These are phyloP conservation scores for Epichloe gansuensis DNA, from an alignment of 2,329 filamentous ascomycete genomes.

Conservation along the genomic window DNA sequence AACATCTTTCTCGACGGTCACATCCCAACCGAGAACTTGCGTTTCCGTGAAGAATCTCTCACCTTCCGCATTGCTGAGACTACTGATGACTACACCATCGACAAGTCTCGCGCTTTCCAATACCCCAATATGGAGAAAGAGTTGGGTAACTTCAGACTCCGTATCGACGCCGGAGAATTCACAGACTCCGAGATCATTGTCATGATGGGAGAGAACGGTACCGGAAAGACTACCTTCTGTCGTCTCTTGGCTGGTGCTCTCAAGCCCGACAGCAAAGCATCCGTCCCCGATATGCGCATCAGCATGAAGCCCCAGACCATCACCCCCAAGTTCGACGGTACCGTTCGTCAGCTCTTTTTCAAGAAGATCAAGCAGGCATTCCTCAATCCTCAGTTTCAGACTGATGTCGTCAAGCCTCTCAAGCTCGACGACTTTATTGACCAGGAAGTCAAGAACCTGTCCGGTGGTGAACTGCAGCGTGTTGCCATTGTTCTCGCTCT, in stretches of 20 bases:
- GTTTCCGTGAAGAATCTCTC: constrained; percentile 93
- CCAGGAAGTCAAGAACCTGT: constrained; percentile 97
- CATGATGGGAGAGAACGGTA: constrained; percentile 99
- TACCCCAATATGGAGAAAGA: constrained; percentile 93
- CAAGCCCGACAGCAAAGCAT: constrained; percentile 71
- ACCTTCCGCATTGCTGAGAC: constrained; percentile 91
- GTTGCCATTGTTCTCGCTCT: constrained; percentile 96
- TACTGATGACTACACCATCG: constrained; percentile 74
- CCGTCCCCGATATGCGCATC: constrained; percentile 88
- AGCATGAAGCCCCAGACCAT: constrained; percentile 99
- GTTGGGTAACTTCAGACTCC: constrained; percentile 75
- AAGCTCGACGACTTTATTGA: constrained; percentile 99
- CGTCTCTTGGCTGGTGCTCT: constrained; percentile 85
- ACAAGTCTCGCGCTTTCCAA: constrained; percentile 72
- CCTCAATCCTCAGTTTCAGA: constrained; percentile 96
- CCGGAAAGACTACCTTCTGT: constrained; percentile 98
- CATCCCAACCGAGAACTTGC: constrained; percentile 95
- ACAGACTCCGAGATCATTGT: constrained; percentile 98
- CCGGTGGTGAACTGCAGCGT: constrained; percentile 98
- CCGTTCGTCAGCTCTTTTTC: constrained; percentile 95
- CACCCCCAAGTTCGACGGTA: constrained; percentile 94
- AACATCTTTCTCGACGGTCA: constrained; percentile 98
- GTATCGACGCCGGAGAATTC: constrained; percentile 72
- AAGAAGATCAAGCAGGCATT: constrained; percentile 99
- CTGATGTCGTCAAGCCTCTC: constrained; percentile 97